Percentiles rank a stretch among this genome's conserved stretches.
Evolutionary conservation across 2,329 filamentous ascomycete species (phyloP).

Genomic region (Botryosphaeria dothidea): DNA sequence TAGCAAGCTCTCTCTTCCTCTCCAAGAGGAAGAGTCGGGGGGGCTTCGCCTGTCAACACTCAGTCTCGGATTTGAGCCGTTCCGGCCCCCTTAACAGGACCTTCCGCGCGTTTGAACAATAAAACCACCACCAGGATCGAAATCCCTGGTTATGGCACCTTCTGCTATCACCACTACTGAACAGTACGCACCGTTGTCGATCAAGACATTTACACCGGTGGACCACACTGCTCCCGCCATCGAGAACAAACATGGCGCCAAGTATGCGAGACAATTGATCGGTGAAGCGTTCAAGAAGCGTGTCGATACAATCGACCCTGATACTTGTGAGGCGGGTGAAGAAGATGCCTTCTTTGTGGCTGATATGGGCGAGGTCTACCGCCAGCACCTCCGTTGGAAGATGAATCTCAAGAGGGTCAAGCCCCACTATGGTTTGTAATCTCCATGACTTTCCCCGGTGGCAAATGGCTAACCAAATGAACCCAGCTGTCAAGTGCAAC

Average conservation of each 20-base stretch:
- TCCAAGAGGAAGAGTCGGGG: conserved; percentile 98
- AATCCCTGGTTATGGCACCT: conserved; percentile 68
- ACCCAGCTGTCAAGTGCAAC: conserved; percentile 99
- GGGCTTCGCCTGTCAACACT: conserved; percentile 85
- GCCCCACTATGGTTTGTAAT: conserved; percentile 83
- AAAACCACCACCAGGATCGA: conserved; percentile 28
- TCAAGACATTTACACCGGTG: conserved; percentile 29
- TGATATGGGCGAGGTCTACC: conserved; percentile 97
- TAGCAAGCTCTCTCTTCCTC: conserved; percentile 99
- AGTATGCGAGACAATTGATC: conserved; percentile 74
- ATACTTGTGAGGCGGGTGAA: conserved; percentile 85
- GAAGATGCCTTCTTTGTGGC: conserved; percentile 99
- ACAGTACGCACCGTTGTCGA: conserved; percentile 41
- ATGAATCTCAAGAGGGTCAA: conserved; percentile 87
- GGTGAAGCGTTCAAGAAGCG: conserved; percentile 83
- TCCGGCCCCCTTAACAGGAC: conserved; percentile 87
- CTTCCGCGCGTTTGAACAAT: conserved; percentile 25
- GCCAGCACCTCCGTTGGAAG: conserved; percentile 98
- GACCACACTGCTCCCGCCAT: conserved; percentile 13
- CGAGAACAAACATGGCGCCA: conserved; percentile 47
- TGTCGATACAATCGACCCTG: conserved; percentile 79
- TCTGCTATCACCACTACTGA: conserved; percentile 58
- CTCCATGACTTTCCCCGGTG: background rate
- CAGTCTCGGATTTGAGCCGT: conserved; percentile 82
- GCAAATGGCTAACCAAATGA: conserved; percentile 28